A percentile compares a stretch with the other conserved stretches of the same genome.
phyloP scores from a whole-genome alignment of 495 filamentous ascomycete species.

The Cetradonia linearis region DNA sequence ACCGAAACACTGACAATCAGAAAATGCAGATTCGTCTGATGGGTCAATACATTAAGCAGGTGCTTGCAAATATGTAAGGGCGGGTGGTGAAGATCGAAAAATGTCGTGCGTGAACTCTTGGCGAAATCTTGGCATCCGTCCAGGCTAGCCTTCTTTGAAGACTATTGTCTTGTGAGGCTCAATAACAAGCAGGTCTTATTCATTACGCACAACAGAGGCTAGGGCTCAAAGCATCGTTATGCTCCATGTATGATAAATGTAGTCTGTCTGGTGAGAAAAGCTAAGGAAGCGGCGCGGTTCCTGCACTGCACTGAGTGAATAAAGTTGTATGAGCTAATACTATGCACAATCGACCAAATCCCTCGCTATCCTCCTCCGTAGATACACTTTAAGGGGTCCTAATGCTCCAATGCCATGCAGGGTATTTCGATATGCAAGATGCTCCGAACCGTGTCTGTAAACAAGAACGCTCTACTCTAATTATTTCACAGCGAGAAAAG shows the following conservation, averaged over 20 bases:
- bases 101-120: constrained; percentile 16
- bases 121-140: constrained; percentile 15
- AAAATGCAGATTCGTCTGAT: not conserved
- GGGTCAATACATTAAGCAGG: not conserved
- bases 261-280: too few species aligned
- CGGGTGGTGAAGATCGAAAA: constrained; percentile 2
- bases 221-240: too few species aligned
- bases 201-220: not conserved
- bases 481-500: not conserved
- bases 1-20: not conserved
- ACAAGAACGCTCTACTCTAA: not conserved
- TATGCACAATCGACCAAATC: not conserved
- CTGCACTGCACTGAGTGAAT: not conserved
- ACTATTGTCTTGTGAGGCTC: not conserved
- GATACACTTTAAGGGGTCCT: not conserved
- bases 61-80: not conserved
- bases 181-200: too few species aligned
- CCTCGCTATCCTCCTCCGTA: not conserved
- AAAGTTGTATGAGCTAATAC: constrained; percentile 1
- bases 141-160: not conserved
- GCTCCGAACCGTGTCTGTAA: not conserved
- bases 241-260: too few species aligned
- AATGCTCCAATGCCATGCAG: constrained; percentile 11
- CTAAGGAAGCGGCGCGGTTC: not conserved
- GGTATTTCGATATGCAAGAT: constrained; percentile 1